These are phyloP conservation scores for Cochlearia excelsa DNA, from an alignment of 345 rosid genomes.

Conservation along the genomic window DNA sequence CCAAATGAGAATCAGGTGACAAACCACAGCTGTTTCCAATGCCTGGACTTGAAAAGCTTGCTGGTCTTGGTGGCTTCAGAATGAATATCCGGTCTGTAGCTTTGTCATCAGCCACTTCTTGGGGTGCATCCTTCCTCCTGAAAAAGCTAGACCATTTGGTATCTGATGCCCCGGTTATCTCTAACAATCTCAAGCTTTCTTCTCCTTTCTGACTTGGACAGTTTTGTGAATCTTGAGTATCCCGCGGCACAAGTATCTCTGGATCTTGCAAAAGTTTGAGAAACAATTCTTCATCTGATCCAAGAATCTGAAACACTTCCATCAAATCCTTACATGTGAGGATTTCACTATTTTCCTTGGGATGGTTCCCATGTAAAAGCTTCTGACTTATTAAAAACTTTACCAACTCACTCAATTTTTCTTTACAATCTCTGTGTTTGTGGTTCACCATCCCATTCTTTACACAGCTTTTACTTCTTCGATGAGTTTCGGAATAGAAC, in stretches of 20 bases:
- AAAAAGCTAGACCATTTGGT: too few relatives aligned
- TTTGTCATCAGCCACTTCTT: constrained; percentile 36
- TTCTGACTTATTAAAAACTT: constrained; percentile 64
- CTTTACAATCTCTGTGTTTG: constrained; percentile 49
- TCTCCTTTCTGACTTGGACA: constrained; percentile 41
- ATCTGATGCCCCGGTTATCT: constrained; percentile 36
- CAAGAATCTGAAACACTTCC: constrained; percentile 69
- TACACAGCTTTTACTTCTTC: constrained; percentile 42
- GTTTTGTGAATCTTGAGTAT: constrained; percentile 46
- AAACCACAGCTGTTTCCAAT: constrained; percentile 30
- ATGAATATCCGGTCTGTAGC: constrained; percentile 35
- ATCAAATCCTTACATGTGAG: constrained; percentile 37
- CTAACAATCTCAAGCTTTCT: constrained; percentile 41
- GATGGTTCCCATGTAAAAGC: constrained; percentile 53
- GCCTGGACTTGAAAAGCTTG: too few relatives aligned
- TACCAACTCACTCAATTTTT: constrained; percentile 66
- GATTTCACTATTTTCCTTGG: constrained; percentile 44
- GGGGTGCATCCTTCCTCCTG: constrained; percentile 44
- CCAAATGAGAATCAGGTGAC: constrained; percentile 39
- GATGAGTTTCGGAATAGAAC: constrained; percentile 57
- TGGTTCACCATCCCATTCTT: constrained; percentile 40
- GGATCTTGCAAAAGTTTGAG: constrained; percentile 72
- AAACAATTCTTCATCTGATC: constrained; percentile 79
- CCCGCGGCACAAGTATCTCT: constrained; percentile 51
- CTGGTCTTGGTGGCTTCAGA: too few relatives aligned